Conservation (phyloP, 2,329 filamentous ascomycete species). For the Ophiognomonia clavigignenti-juglandacearum region DNA sequence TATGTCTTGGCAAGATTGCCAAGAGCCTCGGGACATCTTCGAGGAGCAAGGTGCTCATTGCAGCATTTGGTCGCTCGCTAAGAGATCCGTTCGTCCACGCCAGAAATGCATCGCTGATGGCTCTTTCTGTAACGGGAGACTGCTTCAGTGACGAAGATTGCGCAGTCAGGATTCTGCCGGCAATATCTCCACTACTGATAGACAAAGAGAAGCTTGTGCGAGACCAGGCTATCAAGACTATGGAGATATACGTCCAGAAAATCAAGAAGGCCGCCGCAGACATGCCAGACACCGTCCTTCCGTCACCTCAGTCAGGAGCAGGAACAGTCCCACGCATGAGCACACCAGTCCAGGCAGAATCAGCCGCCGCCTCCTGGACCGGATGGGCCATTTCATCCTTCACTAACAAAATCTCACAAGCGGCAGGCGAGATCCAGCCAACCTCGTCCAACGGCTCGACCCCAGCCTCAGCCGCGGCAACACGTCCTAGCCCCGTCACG, state of each 20-base stretch:
- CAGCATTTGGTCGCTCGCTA: constrained; percentile 84
- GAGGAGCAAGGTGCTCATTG: constrained; percentile 83
- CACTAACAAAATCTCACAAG: constrained; percentile 84
- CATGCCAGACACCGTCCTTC: constrained; percentile 77
- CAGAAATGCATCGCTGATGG: constrained; percentile 81
- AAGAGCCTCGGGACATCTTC: constrained; percentile 76
- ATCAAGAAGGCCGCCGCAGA: constrained; percentile 71
- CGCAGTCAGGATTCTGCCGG: constrained; percentile 76
- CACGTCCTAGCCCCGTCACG: constrained; percentile 27
- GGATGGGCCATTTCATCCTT: constrained; percentile 99
- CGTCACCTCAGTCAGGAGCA: constrained; percentile 51
- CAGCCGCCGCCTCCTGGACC: constrained; percentile 69
- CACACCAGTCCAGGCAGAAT: constrained; percentile 60
- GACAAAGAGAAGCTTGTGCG: constrained; percentile 95
- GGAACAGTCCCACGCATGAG: constrained; percentile 65
- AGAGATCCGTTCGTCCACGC: constrained; percentile 94
- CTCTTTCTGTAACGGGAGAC: constrained; percentile 78
- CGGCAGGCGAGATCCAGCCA: constrained; percentile 79
- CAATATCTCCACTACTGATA: constrained; percentile 76
- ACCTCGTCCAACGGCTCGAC: constrained; percentile 38
- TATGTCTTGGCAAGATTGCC: constrained; percentile 93
- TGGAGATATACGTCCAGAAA: constrained; percentile 79
- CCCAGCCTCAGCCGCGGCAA: constrained; percentile 28
- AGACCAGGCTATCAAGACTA: constrained; percentile 83
- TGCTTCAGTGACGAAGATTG: constrained; percentile 87